Evolutionary conservation across 2,329 filamentous ascomycete species (phyloP).

Genomic region (Sporothrix protearum): DNA sequence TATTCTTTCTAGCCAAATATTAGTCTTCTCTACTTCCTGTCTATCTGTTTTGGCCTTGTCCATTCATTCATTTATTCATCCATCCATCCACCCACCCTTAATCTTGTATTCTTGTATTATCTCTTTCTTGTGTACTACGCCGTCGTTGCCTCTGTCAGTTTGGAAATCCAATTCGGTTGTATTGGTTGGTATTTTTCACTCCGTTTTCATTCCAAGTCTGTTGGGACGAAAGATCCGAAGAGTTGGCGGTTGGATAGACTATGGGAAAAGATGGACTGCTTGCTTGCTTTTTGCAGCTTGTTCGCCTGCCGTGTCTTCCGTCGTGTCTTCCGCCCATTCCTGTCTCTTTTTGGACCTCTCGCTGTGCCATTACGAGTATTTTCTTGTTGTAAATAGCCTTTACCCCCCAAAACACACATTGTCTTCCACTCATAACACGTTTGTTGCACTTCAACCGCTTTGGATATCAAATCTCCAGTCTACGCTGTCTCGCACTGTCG

Average conservation of each 20-base stretch:
- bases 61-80: not conserved
- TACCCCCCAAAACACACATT: not conserved
- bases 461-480: not conserved
- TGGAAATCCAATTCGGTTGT: not conserved
- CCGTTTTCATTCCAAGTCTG: not conserved
- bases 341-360: not conserved
- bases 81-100: not conserved
- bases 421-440: not conserved
- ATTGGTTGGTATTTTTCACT: not conserved
- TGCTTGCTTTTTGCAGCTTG: not conserved
- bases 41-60: not conserved
- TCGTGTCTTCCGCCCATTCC: not conserved
- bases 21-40: too few species aligned
- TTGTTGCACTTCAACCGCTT: not conserved
- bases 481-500: not conserved
- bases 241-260: not conserved
- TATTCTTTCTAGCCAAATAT: slow-evolving; percentile 11
- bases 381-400: slow-evolving; percentile 10
- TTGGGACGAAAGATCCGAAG: not conserved
- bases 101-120: slow-evolving; percentile 8
- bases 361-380: not conserved
- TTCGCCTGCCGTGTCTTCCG: not conserved
- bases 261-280: not conserved
- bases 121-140: slow-evolving; percentile 1
- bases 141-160: not conserved